Conservation (phyloP, 768 basidiomycete genomes). For the Collybia sordida region DNA sequence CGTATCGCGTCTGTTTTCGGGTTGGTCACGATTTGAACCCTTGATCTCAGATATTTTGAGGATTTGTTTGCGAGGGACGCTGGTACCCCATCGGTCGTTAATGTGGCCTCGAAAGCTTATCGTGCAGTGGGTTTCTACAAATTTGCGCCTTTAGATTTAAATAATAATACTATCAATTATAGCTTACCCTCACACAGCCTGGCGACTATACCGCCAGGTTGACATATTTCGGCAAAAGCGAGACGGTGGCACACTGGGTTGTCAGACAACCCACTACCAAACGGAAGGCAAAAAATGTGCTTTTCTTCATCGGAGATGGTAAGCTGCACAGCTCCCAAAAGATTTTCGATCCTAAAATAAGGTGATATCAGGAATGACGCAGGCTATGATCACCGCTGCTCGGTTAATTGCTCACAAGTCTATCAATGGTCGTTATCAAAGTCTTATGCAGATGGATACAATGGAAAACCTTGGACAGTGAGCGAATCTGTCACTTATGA, state of each 20-base stretch:
- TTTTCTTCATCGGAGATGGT: slow-evolving; percentile 50
- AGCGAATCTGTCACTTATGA: slow-evolving; percentile 8
- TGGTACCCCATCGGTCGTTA: slow-evolving; percentile 28
- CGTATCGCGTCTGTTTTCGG: slow-evolving; percentile 8
- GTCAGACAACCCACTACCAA: slow-evolving; percentile 32
- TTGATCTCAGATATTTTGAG: slow-evolving; percentile 35
- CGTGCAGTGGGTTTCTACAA: slow-evolving; percentile 31
- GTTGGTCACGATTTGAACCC: not conserved
- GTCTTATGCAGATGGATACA: slow-evolving; percentile 47
- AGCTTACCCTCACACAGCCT: slow-evolving; percentile 28
- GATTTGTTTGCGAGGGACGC: slow-evolving; percentile 43
- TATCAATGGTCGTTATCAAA: slow-evolving; percentile 45
- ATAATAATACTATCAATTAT: not conserved
- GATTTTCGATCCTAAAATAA: not conserved
- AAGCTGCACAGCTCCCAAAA: not conserved
- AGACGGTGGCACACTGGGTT: slow-evolving; percentile 39
- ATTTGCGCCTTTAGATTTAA: slow-evolving; percentile 2
- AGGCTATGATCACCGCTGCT: slow-evolving; percentile 47
- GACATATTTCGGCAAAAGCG: slow-evolving; percentile 29
- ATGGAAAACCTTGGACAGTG: slow-evolving; percentile 46
- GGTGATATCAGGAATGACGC: slow-evolving; percentile 38
- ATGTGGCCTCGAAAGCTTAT: slow-evolving; percentile 42
- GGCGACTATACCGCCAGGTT: slow-evolving; percentile 40
- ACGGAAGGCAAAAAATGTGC: slow-evolving; percentile 41
- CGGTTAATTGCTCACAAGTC: slow-evolving; percentile 45